Conservation (phyloP, 2,329 filamentous ascomycete genomes). For the Fusarium newnesense region DNA sequence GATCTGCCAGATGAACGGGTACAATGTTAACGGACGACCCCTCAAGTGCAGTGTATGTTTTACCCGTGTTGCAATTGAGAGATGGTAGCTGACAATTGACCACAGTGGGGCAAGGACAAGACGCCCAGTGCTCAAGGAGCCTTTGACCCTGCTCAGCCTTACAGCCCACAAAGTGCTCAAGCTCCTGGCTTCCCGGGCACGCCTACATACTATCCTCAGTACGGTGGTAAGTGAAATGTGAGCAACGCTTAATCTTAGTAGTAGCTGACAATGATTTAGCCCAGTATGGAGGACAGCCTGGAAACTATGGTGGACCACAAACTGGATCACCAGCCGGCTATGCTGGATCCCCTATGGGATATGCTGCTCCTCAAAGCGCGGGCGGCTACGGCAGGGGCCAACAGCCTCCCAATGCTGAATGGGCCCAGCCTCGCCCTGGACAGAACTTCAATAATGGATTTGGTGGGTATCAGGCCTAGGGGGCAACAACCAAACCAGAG, state of each 20-base stretch:
- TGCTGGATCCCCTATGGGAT: constrained; percentile 75
- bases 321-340: constrained; percentile 71
- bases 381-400: constrained; percentile 86
- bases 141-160: constrained; percentile 80
- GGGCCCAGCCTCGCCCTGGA: constrained; percentile 62
- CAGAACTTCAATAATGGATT: constrained; percentile 71
- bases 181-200: constrained; percentile 80
- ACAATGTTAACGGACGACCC: constrained; percentile 96
- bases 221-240: constrained; percentile 72
- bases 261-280: constrained; percentile 50
- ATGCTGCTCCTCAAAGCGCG: constrained; percentile 77
- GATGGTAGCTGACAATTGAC: constrained; percentile 34
- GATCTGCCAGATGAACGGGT: constrained; percentile 97
- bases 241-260: background rate
- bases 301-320: constrained; percentile 71
- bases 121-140: constrained; percentile 76
- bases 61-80: background rate
- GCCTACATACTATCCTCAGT: constrained; percentile 93
- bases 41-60: constrained; percentile 96
- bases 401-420: constrained; percentile 66
- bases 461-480: constrained; percentile 70
- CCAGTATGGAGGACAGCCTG: constrained; percentile 73
- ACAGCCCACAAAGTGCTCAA: constrained; percentile 79
- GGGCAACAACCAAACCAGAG: constrained; percentile 36
- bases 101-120: constrained; percentile 98